Base-by-base conservation (phyloP, 176 grass and related monocot genomes). In the Eremochloa ophiuroides region DNA sequence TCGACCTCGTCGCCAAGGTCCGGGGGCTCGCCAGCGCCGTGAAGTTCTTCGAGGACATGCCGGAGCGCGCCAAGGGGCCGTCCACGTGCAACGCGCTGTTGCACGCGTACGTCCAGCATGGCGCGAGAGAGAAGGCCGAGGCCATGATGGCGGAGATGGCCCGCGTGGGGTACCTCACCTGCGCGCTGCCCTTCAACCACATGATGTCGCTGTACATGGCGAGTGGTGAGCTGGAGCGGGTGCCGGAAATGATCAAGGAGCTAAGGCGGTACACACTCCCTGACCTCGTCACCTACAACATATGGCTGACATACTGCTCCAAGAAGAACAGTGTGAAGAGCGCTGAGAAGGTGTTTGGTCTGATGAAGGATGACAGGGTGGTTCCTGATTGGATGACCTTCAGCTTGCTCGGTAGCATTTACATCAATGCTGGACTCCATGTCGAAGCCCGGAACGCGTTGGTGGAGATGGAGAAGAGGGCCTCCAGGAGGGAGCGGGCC, bases 41-140 rank as follows among this genome's bases (percentile, higher is more conserved):
- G 71, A 98, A 98, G 85, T 98, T 94, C 77, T 94, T 93, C 14
- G 90, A 94, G 88, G 92, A 94, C 86, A 74, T 98, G 79, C 95
- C 95, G 23, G 92, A 89, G 62, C 88, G 86, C 42, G 91, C 91
- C 84, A 94, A 94, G 88, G 92, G 48, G 0, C 78, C 83, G 40
- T 86, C 86, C 84, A 93, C 92, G 44, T 86, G 86, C 81, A 85
- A 51, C 16, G 83, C 92, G 68, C 87, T 98, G 78, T 88, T 98
- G 39, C 92, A 98, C 78, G 73, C 95, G 75, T 94, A 89, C 17
- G 66, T 76, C 58, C 88, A 94, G 82, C 35, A 87, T 28, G 78
- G 78, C 42, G 62, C 4, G 7, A 43, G 63, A 2, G 86, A 91
- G 35, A 94, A 97, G 83, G 92, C 90, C 6, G 90, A 98, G 87